Evolutionary conservation across 331 rosid genomes (phyloP).

Genomic region (Prunus yedoensis): DNA sequence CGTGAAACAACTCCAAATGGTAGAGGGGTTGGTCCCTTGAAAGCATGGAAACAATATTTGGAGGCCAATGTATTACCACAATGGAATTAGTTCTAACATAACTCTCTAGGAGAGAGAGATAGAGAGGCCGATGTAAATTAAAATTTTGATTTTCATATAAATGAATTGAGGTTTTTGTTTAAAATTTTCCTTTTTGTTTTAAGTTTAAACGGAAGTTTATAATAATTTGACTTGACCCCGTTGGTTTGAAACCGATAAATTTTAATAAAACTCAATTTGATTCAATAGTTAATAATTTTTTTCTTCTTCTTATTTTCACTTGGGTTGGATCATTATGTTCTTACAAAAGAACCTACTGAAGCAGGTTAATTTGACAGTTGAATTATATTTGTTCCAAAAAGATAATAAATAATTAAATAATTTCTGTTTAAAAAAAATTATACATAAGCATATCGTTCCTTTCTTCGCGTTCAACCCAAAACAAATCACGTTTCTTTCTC

Average conservation of each 20-base stretch:
- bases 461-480: not conserved
- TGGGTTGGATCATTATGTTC: no score
- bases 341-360: no score
- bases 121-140: constrained; percentile 9
- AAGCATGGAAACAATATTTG: constrained; percentile 78
- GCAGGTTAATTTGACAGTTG: no score
- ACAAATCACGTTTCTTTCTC: not conserved
- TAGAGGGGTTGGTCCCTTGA: constrained; percentile 49
- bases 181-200: no score
- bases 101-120: no score
- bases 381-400: no score
- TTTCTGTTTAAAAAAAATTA: no score
- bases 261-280: not conserved
- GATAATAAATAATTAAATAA: no score
- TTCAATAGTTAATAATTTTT: no score
- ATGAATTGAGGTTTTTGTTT: constrained; percentile 1
- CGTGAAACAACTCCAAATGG: constrained; percentile 23
- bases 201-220: not conserved
- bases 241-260: not conserved
- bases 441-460: not conserved
- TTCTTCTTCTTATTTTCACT: no score
- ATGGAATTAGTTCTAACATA: constrained; percentile 40
- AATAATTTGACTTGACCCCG: not conserved
- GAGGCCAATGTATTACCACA: constrained; percentile 57
- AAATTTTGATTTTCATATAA: constrained; percentile 1